These are phyloP conservation scores for Microthlaspi erraticum DNA, from an alignment of 345 rosid species.

Conservation along the genomic window DNA sequence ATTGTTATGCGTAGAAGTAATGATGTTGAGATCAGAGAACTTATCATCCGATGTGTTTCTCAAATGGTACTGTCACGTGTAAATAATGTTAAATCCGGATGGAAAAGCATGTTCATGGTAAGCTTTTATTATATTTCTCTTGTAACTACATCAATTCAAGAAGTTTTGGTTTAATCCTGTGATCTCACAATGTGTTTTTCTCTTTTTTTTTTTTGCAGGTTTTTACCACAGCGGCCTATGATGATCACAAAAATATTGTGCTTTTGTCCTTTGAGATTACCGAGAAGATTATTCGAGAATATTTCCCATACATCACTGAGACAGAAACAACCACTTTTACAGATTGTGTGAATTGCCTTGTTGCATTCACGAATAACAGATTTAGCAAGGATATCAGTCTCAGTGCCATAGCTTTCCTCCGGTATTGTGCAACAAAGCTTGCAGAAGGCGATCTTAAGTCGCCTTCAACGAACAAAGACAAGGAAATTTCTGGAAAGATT, in stretches of 20 bases:
- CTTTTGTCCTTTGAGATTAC: constrained; percentile 93
- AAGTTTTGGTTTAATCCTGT: constrained; percentile 14
- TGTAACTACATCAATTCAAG: constrained; percentile 1
- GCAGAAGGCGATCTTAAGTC: constrained; percentile 92
- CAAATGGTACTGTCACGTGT: constrained; percentile 99
- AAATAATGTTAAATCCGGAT: constrained; percentile 94
- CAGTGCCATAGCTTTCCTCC: constrained; percentile 89
- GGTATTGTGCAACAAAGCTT: constrained; percentile 94
- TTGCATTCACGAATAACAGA: constrained; percentile 96
- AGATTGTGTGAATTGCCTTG: constrained; percentile 95
- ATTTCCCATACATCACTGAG: constrained; percentile 95
- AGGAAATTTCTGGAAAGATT: constrained; percentile 59
- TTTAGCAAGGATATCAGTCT: constrained; percentile 94
- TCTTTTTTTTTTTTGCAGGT: constrained; percentile 61
- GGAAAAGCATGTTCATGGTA: constrained; percentile 99
- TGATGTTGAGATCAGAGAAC: constrained; percentile 97
- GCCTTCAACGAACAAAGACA: constrained; percentile 64
- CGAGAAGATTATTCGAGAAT: constrained; percentile 94
- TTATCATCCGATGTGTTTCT: constrained; percentile 96
- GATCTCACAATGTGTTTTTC: constrained; percentile 7
- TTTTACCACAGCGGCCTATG: constrained; percentile 98
- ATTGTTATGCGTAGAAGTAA: constrained; percentile 98
- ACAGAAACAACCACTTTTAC: constrained; percentile 99
- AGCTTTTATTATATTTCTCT: constrained; percentile 29
- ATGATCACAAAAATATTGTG: constrained; percentile 96